Evolutionary conservation across 169 alveolate genomes (phyloP).

Genomic region (Babesia bovis): DNA sequence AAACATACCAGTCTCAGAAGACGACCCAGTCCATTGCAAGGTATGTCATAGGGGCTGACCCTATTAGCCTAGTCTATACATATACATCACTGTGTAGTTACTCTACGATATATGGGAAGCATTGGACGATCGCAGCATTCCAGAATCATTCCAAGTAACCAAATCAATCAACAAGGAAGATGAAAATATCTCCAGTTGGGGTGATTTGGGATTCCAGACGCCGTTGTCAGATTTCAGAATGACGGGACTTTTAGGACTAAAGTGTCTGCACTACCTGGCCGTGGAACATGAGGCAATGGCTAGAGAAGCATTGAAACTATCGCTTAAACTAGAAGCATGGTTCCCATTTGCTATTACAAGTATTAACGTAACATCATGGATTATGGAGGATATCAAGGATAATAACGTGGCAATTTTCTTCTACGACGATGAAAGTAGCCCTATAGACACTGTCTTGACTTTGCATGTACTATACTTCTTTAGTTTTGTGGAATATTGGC

Average conservation of each 20-base stretch:
- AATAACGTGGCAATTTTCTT: conserved; percentile 29
- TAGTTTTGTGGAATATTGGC: conserved; percentile 42
- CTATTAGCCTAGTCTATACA: too few relatives aligned
- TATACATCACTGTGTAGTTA: conserved; percentile 27
- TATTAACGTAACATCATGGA: conserved; percentile 66
- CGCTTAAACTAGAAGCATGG: conserved; percentile 21
- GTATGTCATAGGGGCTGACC: background rate
- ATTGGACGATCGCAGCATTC: conserved; percentile 30
- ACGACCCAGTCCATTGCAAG: background rate
- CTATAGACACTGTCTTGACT: conserved; percentile 27
- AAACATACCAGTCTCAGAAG: background rate
- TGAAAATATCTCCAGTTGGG: conserved; percentile 45
- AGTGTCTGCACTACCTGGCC: conserved; percentile 31
- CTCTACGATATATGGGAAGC: conserved; percentile 43
- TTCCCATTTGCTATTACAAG: conserved; percentile 66
- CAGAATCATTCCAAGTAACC: conserved; percentile 47
- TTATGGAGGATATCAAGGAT: conserved; percentile 39
- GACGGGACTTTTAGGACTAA: conserved; percentile 63
- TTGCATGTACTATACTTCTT: conserved; percentile 54
- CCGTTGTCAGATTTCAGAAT: conserved; percentile 65
- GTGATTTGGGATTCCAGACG: conserved; percentile 65
- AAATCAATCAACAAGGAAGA: conserved; percentile 22
- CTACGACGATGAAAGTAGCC: conserved; percentile 27
- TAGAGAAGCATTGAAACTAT: background rate
- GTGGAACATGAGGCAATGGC: conserved; percentile 17